These are phyloP conservation scores for Cadophora sp. DNA, from an alignment of 2,329 filamentous ascomycete species.

Conservation along the genomic window DNA sequence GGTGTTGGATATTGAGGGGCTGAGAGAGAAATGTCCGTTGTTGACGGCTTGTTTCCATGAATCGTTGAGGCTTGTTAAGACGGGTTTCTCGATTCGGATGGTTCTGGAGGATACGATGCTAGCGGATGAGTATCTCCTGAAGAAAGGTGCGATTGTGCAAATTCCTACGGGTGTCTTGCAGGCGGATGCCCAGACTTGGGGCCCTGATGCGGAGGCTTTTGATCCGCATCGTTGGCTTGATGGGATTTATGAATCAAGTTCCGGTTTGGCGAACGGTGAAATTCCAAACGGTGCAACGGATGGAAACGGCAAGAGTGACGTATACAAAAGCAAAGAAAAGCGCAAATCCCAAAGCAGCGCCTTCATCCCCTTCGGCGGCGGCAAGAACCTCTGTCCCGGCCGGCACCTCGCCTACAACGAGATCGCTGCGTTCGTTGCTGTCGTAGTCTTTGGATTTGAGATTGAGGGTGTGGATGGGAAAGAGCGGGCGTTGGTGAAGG, in stretches of 20 bases:
- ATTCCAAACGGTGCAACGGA: neutral
- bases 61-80: slow-evolving; percentile 49
- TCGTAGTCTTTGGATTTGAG: slow-evolving; percentile 45
- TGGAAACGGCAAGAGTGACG: slow-evolving; percentile 15
- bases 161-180: slow-evolving; percentile 52
- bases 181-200: slow-evolving; percentile 49
- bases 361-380: slow-evolving; percentile 48
- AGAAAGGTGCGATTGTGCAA: slow-evolving; percentile 50
- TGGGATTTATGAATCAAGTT: neutral
- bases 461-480: slow-evolving; percentile 8
- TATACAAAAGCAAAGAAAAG: slow-evolving; percentile 22
- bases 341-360: slow-evolving; percentile 24
- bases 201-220: slow-evolving; percentile 49
- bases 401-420: slow-evolving; percentile 48
- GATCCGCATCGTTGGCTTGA: slow-evolving; percentile 50
- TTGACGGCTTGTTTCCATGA: slow-evolving; percentile 53
- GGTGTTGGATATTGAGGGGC: slow-evolving; percentile 46
- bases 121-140: slow-evolving; percentile 50
- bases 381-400: slow-evolving; percentile 48
- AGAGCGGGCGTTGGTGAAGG: slow-evolving; percentile 22
- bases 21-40: slow-evolving; percentile 49
- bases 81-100: slow-evolving; percentile 47
- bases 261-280: neutral
- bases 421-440: slow-evolving; percentile 45
- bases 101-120: slow-evolving; percentile 51